Base-by-base conservation (phyloP, 257 asterid species). In the Ehretia macrophylla region DNA sequence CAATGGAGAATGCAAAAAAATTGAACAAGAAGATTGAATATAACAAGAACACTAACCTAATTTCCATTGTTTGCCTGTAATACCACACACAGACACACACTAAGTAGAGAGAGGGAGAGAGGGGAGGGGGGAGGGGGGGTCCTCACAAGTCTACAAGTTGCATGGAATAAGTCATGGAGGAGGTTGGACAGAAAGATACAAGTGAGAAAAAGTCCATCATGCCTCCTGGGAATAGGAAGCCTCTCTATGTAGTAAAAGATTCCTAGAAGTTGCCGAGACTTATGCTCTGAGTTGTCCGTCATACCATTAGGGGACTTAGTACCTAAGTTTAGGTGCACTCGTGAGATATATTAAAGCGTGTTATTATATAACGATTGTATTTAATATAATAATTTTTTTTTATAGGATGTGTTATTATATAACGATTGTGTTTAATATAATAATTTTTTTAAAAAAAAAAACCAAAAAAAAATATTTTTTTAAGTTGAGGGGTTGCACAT, bases 81-180 rank as follows among this genome's bases (percentile, higher is more conserved):
- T 1, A 4, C 40, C 20, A 40, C 35, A 27, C 35, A 17, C 40
- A 17, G 8, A 51, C 23, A 51, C 35, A 27, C 47, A 10, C 16
- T 42, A 10, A 54, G 5, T 1, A 59, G 32, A 59, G 61, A 38
- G 50, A 56, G 49, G 35, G 61, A 14, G 59, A 27, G 62, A 40
- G 11, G 0, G 54, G 5, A 9, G n/a, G 0, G 0, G 54, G n/a
- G 0, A n/a, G 19, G 23, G n/a, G 27, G 12, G 27, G 32, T 4
- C 5, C 55, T 27, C 35, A 27, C 47, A 10, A 42, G 16, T 42
- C 47, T 42, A 10, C 47, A 42, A 42, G 47, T 42, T 42, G 47
- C 47, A 42, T 42, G 47, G 16, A 42, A 42, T 42, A 42, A 42
- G 47, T 42, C 47, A 10, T 42, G 47, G 47, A 42, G 16, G 47